A percentile compares a stretch with the other conserved stretches of the same genome.
Evolutionary conservation across 805 yeast genomes (phyloP).

Genomic region (Nakazawaea wyomingensis): DNA sequence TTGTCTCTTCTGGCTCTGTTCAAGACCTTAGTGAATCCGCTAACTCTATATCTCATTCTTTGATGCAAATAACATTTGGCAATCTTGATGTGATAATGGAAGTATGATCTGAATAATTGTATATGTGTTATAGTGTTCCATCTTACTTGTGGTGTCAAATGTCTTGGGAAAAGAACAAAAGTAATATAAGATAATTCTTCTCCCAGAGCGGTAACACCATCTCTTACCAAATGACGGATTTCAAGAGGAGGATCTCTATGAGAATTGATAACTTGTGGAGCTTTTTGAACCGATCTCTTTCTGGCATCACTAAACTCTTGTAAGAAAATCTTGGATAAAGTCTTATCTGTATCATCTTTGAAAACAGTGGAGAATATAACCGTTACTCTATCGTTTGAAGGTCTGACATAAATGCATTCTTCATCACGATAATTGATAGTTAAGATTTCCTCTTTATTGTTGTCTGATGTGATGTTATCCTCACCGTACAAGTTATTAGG

Average conservation of each 20-base stretch:
- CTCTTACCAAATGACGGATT: slow-evolving; percentile 40
- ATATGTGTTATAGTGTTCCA: slow-evolving; percentile 90
- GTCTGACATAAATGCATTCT: slow-evolving; percentile 85
- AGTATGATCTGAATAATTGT: slow-evolving; percentile 89
- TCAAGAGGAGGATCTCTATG: slow-evolving; percentile 93
- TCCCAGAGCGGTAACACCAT: slow-evolving; percentile 30
- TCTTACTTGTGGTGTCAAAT: slow-evolving; percentile 56
- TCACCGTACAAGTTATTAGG: slow-evolving; percentile 38
- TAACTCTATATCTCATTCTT: slow-evolving; percentile 94
- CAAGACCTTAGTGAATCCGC: slow-evolving; percentile 88
- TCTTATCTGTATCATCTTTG: slow-evolving; percentile 94
- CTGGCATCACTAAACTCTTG: slow-evolving; percentile 97
- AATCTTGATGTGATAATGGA: slow-evolving; percentile 98
- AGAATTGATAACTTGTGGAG: slow-evolving; percentile 94
- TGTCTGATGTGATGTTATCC: slow-evolving; percentile 25
- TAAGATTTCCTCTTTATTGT: slow-evolving; percentile 51
- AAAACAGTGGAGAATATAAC: slow-evolving; percentile 92
- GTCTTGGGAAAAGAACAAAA: slow-evolving; percentile 79
- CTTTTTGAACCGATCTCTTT: slow-evolving; percentile 91
- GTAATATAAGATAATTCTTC: slow-evolving; percentile 43
- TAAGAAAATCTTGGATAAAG: slow-evolving; percentile 81
- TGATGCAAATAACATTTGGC: slow-evolving; percentile 98
- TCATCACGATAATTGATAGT: slow-evolving; percentile 85
- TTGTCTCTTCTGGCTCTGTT: slow-evolving; percentile 96
- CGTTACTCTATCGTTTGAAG: slow-evolving; percentile 93